Conservation (phyloP, 495 filamentous ascomycete species). For the Penicillium atrosanguineum region DNA sequence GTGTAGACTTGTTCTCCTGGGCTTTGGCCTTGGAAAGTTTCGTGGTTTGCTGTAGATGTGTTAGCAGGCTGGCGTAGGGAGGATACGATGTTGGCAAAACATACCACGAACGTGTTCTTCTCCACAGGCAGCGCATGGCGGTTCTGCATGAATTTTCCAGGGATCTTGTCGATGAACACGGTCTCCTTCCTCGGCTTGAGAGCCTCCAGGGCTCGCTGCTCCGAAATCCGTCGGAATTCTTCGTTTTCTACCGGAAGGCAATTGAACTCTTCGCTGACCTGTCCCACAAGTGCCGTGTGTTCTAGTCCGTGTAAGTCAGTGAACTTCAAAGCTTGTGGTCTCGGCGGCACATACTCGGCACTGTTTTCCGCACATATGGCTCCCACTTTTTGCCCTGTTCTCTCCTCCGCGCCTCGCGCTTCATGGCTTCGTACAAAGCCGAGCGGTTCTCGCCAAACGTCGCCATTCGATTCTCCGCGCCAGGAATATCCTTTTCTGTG, state of each 20-base stretch:
- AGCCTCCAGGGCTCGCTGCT: conserved; percentile 57
- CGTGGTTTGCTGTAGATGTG: conserved; percentile 32
- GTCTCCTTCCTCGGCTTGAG: conserved; percentile 60
- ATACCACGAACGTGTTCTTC: conserved; percentile 42
- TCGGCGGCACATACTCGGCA: conserved; percentile 63
- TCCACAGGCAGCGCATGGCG: conserved; percentile 38
- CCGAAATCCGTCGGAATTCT: conserved; percentile 64
- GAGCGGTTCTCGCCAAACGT: conserved; percentile 46
- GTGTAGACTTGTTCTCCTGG: conserved; percentile 77
- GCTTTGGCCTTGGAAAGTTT: conserved; percentile 39
- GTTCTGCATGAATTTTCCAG: conserved; percentile 36
- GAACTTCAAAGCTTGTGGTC: background rate
- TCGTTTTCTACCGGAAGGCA: conserved; percentile 73
- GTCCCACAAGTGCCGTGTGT: conserved; percentile 74
- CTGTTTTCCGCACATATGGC: conserved; percentile 70
- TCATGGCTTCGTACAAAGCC: conserved; percentile 46
- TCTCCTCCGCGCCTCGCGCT: conserved; percentile 45
- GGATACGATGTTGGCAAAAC: conserved; percentile 10
- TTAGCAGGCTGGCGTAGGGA: conserved; percentile 12
- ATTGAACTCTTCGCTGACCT: conserved; percentile 71
- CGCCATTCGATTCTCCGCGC: conserved; percentile 40
- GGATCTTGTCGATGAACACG: conserved; percentile 40
- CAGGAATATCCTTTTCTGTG: conserved; percentile 30
- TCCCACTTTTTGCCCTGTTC: conserved; percentile 60
- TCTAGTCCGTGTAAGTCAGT: conserved; percentile 50